Conservation (phyloP, 73 alveolate genomes). For the Stentor coeruleus region DNA sequence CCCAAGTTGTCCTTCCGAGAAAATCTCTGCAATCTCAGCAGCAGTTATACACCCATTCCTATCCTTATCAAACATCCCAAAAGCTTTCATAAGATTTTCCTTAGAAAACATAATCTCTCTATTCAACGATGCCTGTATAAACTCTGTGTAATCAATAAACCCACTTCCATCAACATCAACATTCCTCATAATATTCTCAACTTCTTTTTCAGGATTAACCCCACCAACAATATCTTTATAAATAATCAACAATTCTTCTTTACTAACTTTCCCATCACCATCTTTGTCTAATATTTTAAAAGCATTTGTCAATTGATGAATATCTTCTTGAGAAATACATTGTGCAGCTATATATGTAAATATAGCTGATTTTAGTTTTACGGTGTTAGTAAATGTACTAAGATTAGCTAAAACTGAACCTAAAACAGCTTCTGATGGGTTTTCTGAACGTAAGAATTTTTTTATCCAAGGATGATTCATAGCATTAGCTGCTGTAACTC, state of each 20-base stretch:
- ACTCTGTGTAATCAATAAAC: conserved; percentile 73
- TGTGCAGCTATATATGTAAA: conserved; percentile 40
- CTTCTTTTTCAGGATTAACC: conserved; percentile 40
- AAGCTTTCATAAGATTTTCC: conserved; percentile 63
- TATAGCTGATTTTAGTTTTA: conserved; percentile 22
- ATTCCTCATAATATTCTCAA: conserved; percentile 38
- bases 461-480: conserved; percentile 8
- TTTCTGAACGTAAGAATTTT: not conserved
- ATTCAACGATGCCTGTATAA: conserved; percentile 67
- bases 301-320: conserved; percentile 32
- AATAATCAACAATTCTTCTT: conserved; percentile 37
- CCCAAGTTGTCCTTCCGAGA: conserved; percentile 41
- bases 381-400: not conserved
- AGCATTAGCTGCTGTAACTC: conserved; percentile 39
- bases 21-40: conserved; percentile 59
- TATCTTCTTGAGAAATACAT: conserved; percentile 33
- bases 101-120: conserved; percentile 42
- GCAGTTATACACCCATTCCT: conserved; percentile 60
- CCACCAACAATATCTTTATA: conserved; percentile 24
- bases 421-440: not conserved
- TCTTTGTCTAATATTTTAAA: conserved; percentile 35
- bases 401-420: not conserved
- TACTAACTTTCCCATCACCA: conserved; percentile 42
- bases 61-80: conserved; percentile 65
- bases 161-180: conserved; percentile 67